Percentiles rank a stretch among this genome's conserved stretches.
Conservation (phyloP, 352 stramenopile genomes). For the Globisporangium okanoganense region DNA sequence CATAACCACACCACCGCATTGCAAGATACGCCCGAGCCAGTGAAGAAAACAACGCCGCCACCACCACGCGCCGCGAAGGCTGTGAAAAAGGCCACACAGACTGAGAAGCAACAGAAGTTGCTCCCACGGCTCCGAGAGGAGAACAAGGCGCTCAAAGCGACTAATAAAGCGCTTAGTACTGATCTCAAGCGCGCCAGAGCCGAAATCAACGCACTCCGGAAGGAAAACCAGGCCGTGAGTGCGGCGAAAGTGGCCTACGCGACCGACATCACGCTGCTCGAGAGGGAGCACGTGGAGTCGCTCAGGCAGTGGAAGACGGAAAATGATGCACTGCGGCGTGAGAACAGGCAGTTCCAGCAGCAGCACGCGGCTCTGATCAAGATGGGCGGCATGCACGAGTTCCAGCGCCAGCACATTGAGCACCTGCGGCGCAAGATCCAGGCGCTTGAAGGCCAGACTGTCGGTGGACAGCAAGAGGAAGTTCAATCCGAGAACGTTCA, state of each 20-base stretch:
- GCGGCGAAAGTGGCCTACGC: neutral
- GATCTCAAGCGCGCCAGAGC: neutral
- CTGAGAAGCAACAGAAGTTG: neutral
- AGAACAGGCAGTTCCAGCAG: slow-evolving; percentile 4
- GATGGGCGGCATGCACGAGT: slow-evolving; percentile 10
- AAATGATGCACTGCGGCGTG: slow-evolving; percentile 8
- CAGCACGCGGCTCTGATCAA: slow-evolving; percentile 13
- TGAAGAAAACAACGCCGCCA: neutral
- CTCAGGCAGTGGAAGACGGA: slow-evolving; percentile 7
- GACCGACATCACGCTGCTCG: neutral
- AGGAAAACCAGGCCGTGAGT: neutral
- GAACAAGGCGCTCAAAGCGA: slow-evolving; percentile 9
- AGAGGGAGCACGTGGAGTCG: no score
- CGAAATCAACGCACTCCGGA: neutral
- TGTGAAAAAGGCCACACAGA: neutral
- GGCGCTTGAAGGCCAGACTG: neutral
- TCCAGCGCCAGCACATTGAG: slow-evolving; percentile 14
- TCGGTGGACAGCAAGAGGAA: neutral
- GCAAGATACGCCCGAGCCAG: neutral
- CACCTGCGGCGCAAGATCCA: slow-evolving; percentile 13
- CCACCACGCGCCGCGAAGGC: neutral
- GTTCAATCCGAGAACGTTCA: neutral
- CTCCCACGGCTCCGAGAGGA: slow-evolving; percentile 1
- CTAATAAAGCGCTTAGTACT: neutral
- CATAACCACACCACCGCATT: no score